phyloP scores from a whole-genome alignment of 257 asterid genomes.

The Haberlea rhodopensis region DNA sequence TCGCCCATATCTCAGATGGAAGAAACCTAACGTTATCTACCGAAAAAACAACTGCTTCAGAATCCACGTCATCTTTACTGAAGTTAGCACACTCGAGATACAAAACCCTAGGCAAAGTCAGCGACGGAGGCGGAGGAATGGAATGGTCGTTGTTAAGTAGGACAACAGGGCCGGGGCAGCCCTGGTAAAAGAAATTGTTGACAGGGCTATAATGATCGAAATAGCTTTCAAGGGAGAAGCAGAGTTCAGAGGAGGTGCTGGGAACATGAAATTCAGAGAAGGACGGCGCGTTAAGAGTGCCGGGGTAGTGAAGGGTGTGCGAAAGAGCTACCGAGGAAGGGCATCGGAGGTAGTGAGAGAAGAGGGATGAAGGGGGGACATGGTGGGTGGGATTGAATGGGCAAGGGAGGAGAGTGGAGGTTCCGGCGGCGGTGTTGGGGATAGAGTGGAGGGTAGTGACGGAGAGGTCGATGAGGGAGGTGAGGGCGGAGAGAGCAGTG shows the following conservation, averaged over 20 bases:
- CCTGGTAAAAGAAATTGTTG: conserved; percentile 49
- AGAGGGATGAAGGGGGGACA: conserved; percentile 65
- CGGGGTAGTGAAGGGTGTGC: conserved; percentile 44
- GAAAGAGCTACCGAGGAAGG: conserved; percentile 44
- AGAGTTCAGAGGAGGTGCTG: conserved; percentile 36
- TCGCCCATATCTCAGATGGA: background rate
- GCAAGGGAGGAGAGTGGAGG: conserved; percentile 46
- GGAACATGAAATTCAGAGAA: conserved; percentile 14
- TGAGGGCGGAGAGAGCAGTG: conserved; percentile 47
- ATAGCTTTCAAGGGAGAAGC: conserved; percentile 51
- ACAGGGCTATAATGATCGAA: conserved; percentile 24
- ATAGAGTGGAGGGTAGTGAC: conserved; percentile 48
- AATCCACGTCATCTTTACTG: background rate
- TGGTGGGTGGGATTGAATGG: conserved; percentile 68
- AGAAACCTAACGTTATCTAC: background rate
- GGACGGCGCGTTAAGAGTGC: conserved; percentile 33
- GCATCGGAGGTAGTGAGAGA: conserved; percentile 71
- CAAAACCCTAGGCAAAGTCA: conserved; percentile 48
- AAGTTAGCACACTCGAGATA: conserved; percentile 48
- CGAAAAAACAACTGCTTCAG: background rate
- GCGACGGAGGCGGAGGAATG: conserved; percentile 37
- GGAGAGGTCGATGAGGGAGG: conserved; percentile 52
- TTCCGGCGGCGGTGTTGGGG: conserved; percentile 35
- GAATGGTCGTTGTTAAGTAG: conserved; percentile 21
- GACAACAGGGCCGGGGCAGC: conserved; percentile 75